phyloP scores from a whole-genome alignment of 139 green algal genomes.

The Picochlorum costavermella region DNA sequence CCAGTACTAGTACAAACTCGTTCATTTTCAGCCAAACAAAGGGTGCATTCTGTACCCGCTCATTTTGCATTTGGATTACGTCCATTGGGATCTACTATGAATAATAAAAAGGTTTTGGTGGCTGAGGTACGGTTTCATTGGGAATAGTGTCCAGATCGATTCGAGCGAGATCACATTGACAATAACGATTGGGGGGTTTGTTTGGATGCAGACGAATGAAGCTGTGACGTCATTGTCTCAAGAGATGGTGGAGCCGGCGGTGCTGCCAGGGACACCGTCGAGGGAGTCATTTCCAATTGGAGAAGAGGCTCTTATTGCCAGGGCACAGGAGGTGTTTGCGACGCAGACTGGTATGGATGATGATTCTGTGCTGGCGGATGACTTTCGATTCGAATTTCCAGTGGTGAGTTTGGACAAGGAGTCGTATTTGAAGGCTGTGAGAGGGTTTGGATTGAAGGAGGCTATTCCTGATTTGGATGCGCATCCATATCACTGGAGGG shows the following conservation, averaged over 20 bases:
- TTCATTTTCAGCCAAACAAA: too few species aligned
- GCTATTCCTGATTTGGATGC: constrained; percentile 44
- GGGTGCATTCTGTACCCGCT: too few species aligned
- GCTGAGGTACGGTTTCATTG: too few species aligned
- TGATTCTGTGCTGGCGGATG: constrained; percentile 20
- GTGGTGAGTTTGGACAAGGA: constrained; percentile 23
- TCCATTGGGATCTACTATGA: too few species aligned
- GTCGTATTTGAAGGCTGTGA: constrained; percentile 35
- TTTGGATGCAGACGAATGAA: neutral
- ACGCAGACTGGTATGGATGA: constrained; percentile 25
- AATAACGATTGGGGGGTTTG: too few species aligned
- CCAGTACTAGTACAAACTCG: too few species aligned
- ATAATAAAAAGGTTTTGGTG: too few species aligned
- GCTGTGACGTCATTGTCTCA: neutral
- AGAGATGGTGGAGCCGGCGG: constrained; percentile 1
- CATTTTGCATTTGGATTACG: too few species aligned
- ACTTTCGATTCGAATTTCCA: constrained; percentile 51
- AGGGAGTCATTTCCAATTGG: constrained; percentile 29
- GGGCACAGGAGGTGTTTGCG: constrained; percentile 30
- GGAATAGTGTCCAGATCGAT: too few species aligned
- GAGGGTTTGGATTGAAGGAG: constrained; percentile 37
- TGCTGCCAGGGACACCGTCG: constrained; percentile 14
- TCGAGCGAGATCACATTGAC: too few species aligned
- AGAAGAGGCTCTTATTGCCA: constrained; percentile 29
- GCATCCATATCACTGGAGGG: constrained; percentile 19